phyloP scores from a whole-genome alignment of 2,329 filamentous ascomycete genomes.

The Macroventuria anomochaeta region DNA sequence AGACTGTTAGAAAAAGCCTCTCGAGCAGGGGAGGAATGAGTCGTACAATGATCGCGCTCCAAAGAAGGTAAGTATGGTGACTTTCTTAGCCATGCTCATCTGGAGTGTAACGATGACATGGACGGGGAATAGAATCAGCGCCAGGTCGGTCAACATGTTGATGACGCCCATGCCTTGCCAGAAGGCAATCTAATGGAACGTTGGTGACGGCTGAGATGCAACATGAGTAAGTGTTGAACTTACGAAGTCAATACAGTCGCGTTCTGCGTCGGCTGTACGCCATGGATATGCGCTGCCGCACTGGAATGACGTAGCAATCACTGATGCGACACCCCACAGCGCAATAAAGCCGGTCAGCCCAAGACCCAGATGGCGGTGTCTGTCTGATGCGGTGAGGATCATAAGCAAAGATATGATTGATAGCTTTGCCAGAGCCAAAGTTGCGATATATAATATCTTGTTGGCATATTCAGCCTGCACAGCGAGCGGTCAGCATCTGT shows the following conservation, averaged over 20 bases:
- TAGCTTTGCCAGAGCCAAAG: conserved; percentile 43
- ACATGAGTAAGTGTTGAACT: background rate
- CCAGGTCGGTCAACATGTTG: conserved; percentile 45
- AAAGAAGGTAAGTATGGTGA: conserved; percentile 45
- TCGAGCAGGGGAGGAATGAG: background rate
- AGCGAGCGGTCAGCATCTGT: background rate
- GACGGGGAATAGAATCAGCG: conserved; percentile 42
- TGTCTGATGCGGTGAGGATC: conserved; percentile 40
- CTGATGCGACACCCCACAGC: conserved; percentile 40
- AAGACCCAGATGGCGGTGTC: conserved; percentile 39
- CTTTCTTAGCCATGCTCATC: conserved; percentile 43
- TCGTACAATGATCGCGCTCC: conserved; percentile 40
- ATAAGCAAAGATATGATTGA: conserved; percentile 47
- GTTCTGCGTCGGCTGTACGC: conserved; percentile 25
- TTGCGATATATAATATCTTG: conserved; percentile 45
- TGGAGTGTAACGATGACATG: conserved; percentile 46
- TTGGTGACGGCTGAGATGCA: conserved; percentile 1
- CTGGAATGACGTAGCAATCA: conserved; percentile 40
- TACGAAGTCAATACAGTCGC: conserved; percentile 37
- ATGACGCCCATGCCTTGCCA: conserved; percentile 40
- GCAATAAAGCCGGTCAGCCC: conserved; percentile 35
- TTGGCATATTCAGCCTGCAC: conserved; percentile 44
- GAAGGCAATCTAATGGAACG: conserved; percentile 30
- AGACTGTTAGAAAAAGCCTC: background rate
- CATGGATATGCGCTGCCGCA: conserved; percentile 40